Percentiles rank a stretch among this genome's conserved stretches.
Evolutionary conservation across 176 grass and related monocot genomes (phyloP).

Genomic region (Triticum monococcum): DNA sequence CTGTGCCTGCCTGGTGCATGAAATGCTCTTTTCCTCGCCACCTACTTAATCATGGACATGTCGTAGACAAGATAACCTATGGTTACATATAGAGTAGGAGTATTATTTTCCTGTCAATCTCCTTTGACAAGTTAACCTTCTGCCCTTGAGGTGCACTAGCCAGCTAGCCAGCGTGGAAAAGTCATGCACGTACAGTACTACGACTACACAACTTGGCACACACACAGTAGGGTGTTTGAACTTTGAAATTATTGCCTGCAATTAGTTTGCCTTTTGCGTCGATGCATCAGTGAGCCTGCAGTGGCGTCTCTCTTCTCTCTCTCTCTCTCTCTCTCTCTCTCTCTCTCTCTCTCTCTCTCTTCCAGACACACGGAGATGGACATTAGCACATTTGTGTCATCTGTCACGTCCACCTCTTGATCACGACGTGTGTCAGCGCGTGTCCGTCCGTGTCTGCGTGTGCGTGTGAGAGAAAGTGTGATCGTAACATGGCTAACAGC

Average conservation of each 20-base stretch:
- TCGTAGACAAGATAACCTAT: background rate
- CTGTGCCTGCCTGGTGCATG: background rate
- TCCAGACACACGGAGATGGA: background rate
- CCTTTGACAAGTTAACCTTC: background rate
- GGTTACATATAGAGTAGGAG: background rate
- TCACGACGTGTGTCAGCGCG: slow-evolving; percentile 1
- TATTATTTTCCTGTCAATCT: background rate
- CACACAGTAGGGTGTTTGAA: slow-evolving; percentile 29
- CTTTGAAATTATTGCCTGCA: slow-evolving; percentile 34
- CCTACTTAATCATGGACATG: slow-evolving; percentile 25
- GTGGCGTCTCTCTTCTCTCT: background rate
- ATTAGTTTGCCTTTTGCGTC: slow-evolving; percentile 39
- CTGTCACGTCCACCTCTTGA: slow-evolving; percentile 12
- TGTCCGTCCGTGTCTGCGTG: background rate
- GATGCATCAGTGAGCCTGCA: slow-evolving; percentile 4
- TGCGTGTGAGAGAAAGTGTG: background rate
- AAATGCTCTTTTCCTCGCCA: background rate
- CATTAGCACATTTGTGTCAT: slow-evolving; percentile 21
- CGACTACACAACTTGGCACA: background rate
- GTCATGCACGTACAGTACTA: background rate
- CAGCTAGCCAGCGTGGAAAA: background rate
- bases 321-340: slow-evolving; percentile 21
- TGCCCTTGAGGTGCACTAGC: slow-evolving; percentile 5
- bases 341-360: slow-evolving; percentile 20
- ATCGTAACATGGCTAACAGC: background rate